Evolutionary conservation across 345 rosid species (phyloP).

Genomic region (Populus tremula): DNA sequence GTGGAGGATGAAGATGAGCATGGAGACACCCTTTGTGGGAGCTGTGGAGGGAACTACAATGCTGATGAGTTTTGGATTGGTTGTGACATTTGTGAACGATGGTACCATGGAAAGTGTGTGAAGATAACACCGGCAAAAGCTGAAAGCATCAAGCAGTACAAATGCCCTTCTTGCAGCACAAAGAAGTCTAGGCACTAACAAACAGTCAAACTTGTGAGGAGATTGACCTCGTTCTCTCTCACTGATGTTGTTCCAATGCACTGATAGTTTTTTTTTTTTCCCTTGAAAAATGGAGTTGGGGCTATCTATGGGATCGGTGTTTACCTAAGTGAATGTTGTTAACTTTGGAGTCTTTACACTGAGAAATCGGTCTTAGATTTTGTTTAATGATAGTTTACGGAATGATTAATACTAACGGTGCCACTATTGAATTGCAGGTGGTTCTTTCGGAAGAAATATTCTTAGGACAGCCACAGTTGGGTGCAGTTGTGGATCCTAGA

Average conservation of each 20-base stretch:
- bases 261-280: background rate
- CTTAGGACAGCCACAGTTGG: background rate
- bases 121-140: slow-evolving; percentile 86
- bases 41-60: slow-evolving; percentile 76
- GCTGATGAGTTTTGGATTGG: slow-evolving; percentile 86
- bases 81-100: slow-evolving; percentile 74
- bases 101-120: slow-evolving; percentile 90
- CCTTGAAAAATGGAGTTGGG: background rate
- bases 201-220: background rate
- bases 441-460: background rate
- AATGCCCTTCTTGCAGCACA: slow-evolving; percentile 76
- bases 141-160: slow-evolving; percentile 76
- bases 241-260: slow-evolving; percentile 4
- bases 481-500: background rate
- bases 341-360: background rate
- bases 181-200: slow-evolving; percentile 46
- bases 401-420: background rate
- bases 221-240: background rate
- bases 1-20: slow-evolving; percentile 88
- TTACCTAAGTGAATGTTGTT: background rate
- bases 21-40: slow-evolving; percentile 74
- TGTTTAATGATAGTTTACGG: background rate
- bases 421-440: background rate
- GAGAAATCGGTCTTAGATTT: background rate
- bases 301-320: background rate